phyloP scores from a whole-genome alignment of 768 basidiomycete genomes.

The Mycena galopus region DNA sequence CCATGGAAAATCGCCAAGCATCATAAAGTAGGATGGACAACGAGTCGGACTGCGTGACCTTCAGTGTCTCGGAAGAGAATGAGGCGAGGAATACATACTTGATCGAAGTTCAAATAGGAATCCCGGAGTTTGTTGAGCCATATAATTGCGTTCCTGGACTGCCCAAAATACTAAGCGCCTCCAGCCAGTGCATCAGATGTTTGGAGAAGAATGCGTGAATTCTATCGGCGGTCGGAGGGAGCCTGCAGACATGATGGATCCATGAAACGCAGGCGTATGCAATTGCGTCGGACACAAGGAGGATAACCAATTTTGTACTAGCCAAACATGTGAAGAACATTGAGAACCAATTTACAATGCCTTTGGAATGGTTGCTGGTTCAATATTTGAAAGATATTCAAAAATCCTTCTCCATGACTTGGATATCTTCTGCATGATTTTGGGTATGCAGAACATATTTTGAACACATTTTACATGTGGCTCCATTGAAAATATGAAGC shows the following conservation, averaged over 20 bases:
- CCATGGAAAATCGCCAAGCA: conserved; percentile 12
- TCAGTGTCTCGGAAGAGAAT: background rate
- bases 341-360: no score
- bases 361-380: no score
- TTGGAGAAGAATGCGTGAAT: background rate
- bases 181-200: conserved; percentile 15
- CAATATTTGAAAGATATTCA: no score
- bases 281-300: conserved; percentile 7
- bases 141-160: conserved; percentile 1
- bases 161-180: conserved; percentile 1
- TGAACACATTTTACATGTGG: no score
- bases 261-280: conserved; percentile 9
- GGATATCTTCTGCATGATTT: no score
- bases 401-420: no score
- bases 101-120: background rate
- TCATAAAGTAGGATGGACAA: conserved; percentile 1
- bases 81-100: background rate
- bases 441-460: no score
- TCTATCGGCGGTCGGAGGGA: background rate
- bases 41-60: no score
- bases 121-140: conserved; percentile 4
- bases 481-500: no score
- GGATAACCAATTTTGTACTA: no score
- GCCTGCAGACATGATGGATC: background rate
- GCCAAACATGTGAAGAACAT: no score